Percentiles rank a stretch among this genome's conserved stretches.
phyloP scores from a whole-genome alignment of 1,284 basidiomycete genomes.

The Rhodotorula sp. region DNA sequence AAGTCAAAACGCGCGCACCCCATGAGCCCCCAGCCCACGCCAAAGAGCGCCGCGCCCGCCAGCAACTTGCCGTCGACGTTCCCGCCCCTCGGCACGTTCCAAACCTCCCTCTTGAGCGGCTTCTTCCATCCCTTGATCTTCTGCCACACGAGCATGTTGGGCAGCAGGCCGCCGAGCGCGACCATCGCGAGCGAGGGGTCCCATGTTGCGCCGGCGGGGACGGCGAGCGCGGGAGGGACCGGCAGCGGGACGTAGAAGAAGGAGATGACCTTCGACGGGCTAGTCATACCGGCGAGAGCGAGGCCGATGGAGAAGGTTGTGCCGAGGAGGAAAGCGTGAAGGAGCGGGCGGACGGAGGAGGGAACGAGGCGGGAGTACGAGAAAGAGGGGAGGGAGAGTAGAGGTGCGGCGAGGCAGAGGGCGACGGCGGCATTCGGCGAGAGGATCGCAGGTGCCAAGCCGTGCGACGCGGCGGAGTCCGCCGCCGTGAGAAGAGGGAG shows the following conservation, averaged over 20 bases:
- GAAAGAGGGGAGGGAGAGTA: slow-evolving; percentile 43
- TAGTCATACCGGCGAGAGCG: slow-evolving; percentile 48
- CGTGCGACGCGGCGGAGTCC: neutral
- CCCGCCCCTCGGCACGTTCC: slow-evolving; percentile 39
- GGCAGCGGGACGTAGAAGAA: slow-evolving; percentile 43
- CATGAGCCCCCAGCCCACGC: slow-evolving; percentile 45
- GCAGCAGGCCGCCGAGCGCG: slow-evolving; percentile 54
- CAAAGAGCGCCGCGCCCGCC: slow-evolving; percentile 46
- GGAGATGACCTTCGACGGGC: slow-evolving; percentile 44
- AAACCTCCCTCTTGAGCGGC: slow-evolving; percentile 27
- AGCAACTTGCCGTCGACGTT: slow-evolving; percentile 44
- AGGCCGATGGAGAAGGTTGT: slow-evolving; percentile 48
- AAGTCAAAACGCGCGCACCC: slow-evolving; percentile 26
- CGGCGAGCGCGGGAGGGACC: neutral
- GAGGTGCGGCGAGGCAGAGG: slow-evolving; percentile 33
- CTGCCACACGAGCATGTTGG: slow-evolving; percentile 52
- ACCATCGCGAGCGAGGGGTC: slow-evolving; percentile 56
- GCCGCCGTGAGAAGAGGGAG: neutral
- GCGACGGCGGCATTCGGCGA: slow-evolving; percentile 14
- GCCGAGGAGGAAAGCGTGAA: slow-evolving; percentile 45
- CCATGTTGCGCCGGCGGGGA: slow-evolving; percentile 42
- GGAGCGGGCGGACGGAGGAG: neutral
- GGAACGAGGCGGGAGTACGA: neutral
- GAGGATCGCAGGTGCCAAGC: neutral
- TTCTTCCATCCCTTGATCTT: slow-evolving; percentile 8